Conservation (phyloP, 208 protist species). For the Crithidia thermophila region DNA sequence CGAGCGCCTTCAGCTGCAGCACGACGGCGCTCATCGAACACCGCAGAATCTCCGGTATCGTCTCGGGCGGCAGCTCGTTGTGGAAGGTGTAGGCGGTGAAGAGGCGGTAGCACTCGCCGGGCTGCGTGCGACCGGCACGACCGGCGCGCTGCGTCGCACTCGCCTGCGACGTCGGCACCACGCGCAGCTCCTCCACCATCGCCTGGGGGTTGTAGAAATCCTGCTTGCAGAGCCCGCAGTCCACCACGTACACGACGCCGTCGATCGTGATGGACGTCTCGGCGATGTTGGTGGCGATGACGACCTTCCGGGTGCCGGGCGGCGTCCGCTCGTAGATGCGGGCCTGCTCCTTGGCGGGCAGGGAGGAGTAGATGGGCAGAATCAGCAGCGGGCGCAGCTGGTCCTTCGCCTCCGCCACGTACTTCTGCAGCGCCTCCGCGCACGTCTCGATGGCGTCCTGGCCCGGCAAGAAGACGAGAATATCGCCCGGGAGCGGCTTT, state of each 20-base stretch:
- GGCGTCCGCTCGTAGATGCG: conserved; percentile 98
- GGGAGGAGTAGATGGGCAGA: conserved; percentile 98
- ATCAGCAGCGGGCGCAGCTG: conserved; percentile 93
- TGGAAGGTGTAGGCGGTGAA: conserved; percentile 96
- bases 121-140: conserved; percentile 94
- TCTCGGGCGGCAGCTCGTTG: conserved; percentile 94
- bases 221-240: conserved; percentile 98
- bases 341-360: conserved; percentile 98
- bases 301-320: conserved; percentile 91
- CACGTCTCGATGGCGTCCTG: conserved; percentile 98
- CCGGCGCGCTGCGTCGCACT: conserved; percentile 96
- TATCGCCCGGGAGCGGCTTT: conserved; percentile 96
- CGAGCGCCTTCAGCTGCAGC: conserved; percentile 97
- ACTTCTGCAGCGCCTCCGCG: conserved; percentile 66
- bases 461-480: conserved; percentile 99
- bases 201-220: conserved; percentile 97
- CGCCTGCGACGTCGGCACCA: conserved; percentile 97
- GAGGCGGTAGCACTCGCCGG: conserved; percentile 97
- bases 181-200: conserved; percentile 96
- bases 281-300: conserved; percentile 99
- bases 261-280: conserved; percentile 99
- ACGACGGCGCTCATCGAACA: conserved; percentile 97
- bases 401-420: conserved; percentile 48
- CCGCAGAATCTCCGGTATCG: conserved; percentile 97
- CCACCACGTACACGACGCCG: conserved; percentile 98